Base-by-base conservation (phyloP, 495 filamentous ascomycete genomes). In the Aspergillus incahuasiensis region DNA sequence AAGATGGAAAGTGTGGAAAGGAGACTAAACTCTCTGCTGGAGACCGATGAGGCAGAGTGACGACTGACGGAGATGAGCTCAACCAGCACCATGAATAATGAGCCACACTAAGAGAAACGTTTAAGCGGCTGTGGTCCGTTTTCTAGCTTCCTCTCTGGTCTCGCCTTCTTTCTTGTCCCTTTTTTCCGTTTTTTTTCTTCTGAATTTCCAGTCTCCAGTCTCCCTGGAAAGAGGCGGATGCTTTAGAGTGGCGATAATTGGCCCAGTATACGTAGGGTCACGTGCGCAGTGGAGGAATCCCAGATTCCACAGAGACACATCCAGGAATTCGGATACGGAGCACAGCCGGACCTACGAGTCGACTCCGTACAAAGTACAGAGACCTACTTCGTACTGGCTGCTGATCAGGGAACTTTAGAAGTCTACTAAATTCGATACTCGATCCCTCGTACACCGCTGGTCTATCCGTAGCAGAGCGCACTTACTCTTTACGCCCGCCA, bases 181-280 rank as follows among this genome's bases (percentile, higher is more conserved):
- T 50, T 45, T 60, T 60, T 62, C 55, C 58, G 55, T 61, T 61
- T 54, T 60, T 60, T 60, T 60, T 61, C 59, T 54, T 48, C 39
- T 15, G 1, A 51, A 28, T 51, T 21, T 48, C 45, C 51, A 59
- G 54, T 45, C 19, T 50, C 35, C 43, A 49, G 59, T 47, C 48
- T 41, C 39, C 39, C 53, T 50, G 58, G 53, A 58, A 64, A 48
- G 8, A 30, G 55, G 57, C 59, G 58, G 53, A 48, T 66, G 58
- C 41, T 61, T 62, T 61, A 62, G 55, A 49, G 52, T 61, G 61
- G 58, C 61, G 49, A 46, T 58, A 44, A 64, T 64, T 64, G 61
- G 61, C 47, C 52, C 49, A 39, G 56, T 42, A 32, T 35, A 28
- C 56, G 44, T 44, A 45, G 50, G 54, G 42, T 35, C 32, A 35